Base-by-base conservation (phyloP, 2,329 filamentous ascomycete genomes). In the Pestalotiopsis sp. region DNA sequence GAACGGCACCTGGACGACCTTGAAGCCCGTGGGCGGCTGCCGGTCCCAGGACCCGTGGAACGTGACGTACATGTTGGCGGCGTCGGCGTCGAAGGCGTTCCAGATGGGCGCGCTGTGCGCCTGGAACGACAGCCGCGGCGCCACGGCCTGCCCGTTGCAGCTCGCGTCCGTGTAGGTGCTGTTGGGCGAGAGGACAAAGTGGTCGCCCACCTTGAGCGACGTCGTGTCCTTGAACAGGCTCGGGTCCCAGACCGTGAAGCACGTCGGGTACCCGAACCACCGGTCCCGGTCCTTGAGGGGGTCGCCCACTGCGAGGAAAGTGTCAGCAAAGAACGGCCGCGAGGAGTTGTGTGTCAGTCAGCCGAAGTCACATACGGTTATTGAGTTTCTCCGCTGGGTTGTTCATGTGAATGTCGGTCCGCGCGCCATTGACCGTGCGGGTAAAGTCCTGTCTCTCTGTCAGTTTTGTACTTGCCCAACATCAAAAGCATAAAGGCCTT, bases 371-470 rank as follows among this genome's bases (percentile, higher is more conserved):
- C 59, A 3, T 62, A 62, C 59, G 84, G 77, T 86, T 91, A 75
- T 91, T 91, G 71, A 92, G 76, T 75, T 92, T 87, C 73, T 92
- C 90, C 4, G 86, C 88, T 1, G 90, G 90, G 70, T 92, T 91
- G 72, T 90, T 81, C 63, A 84, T 80, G 70, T 90, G 87, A 59
- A 90, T 83, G 68, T 89, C 86, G 20, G 68, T 73, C 2, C 70
- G 69, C 3, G 45, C 65, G 57, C 70, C 76, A 17, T 83, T 74
- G 31, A 84, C 82, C 58, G 82, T 77, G 56, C 89, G 82, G n/a
- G 78, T 78, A 23, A 91, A 79, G 59, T 90, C 77, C 59, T 62
- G 13, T 20, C 3, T 62, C 12, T 39, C n/a, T 41, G 2, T 62
- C 27, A 62, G 59, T 62, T 14, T 13, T 78, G 31, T 79, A 80